phyloP scores from a whole-genome alignment of 345 rosid species.

The Mangifera indica region DNA sequence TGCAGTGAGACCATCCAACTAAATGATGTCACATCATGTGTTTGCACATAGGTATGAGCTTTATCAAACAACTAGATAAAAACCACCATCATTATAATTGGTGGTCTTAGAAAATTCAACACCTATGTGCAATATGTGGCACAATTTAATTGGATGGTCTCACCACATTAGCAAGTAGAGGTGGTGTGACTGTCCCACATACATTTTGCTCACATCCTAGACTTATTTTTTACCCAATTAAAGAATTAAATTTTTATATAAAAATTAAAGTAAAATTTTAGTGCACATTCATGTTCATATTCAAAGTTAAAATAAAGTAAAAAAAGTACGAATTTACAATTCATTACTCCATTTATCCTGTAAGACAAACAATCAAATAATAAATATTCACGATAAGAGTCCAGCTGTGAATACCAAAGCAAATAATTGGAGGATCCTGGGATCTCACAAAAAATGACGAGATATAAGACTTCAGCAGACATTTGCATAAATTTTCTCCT shows the following conservation, averaged over 20 bases:
- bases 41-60: no score
- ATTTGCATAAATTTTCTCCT: neutral
- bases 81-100: no score
- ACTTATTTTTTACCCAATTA: neutral
- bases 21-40: no score
- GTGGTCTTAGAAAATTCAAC: no score
- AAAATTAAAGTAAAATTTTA: neutral
- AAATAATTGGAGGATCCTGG: neutral
- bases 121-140: no score
- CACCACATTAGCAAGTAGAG: no score
- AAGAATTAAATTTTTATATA: neutral
- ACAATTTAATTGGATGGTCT: no score
- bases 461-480: neutral
- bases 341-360: neutral
- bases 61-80: no score
- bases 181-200: no score
- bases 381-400: neutral
- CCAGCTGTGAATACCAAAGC: neutral
- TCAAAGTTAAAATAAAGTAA: neutral
- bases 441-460: neutral
- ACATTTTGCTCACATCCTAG: neutral
- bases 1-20: no score
- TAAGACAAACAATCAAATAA: neutral
- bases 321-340: neutral
- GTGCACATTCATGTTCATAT: neutral